phyloP scores from a whole-genome alignment of 1,284 basidiomycete genomes.

The Boletus semigastroideus region DNA sequence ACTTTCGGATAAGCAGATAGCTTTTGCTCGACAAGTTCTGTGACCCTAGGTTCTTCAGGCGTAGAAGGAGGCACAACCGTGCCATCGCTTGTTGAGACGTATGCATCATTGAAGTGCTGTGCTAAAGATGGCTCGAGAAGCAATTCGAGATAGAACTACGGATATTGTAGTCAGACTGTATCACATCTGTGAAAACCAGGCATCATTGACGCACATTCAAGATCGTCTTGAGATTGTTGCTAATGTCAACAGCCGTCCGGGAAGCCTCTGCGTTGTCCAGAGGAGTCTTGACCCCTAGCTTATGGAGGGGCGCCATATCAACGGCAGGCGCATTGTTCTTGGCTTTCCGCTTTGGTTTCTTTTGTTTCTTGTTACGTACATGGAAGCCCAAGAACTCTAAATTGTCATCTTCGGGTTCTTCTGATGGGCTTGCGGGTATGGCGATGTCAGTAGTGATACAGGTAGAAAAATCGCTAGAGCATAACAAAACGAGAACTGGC shows the following conservation, averaged over 20 bases:
- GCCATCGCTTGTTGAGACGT: background rate
- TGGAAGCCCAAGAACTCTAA: constrained; percentile 3
- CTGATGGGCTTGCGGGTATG: background rate
- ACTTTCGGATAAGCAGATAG: constrained; percentile 42
- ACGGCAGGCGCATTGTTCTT: constrained; percentile 6
- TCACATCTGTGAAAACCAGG: background rate
- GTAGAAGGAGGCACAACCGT: background rate
- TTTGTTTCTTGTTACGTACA: constrained; percentile 22
- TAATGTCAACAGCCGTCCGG: constrained; percentile 19
- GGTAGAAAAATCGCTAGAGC: constrained; percentile 13
- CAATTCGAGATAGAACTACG: constrained; percentile 26
- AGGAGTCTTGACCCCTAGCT: constrained; percentile 29
- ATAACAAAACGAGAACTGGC: constrained; percentile 16
- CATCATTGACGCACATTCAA: constrained; percentile 28
- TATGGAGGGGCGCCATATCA: constrained; percentile 30
- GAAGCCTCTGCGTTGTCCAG: constrained; percentile 21
- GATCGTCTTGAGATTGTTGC: constrained; percentile 23
- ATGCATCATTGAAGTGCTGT: constrained; percentile 14
- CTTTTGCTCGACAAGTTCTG: constrained; percentile 2
- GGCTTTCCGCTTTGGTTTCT: constrained; percentile 14
- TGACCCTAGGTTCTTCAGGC: background rate
- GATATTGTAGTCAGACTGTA: background rate
- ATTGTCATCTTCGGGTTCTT: constrained; percentile 4
- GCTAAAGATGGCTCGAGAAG: constrained; percentile 21
- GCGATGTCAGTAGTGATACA: background rate